Conservation (phyloP, 176 grass and related monocot genomes). For the Juncus inflexus region DNA sequence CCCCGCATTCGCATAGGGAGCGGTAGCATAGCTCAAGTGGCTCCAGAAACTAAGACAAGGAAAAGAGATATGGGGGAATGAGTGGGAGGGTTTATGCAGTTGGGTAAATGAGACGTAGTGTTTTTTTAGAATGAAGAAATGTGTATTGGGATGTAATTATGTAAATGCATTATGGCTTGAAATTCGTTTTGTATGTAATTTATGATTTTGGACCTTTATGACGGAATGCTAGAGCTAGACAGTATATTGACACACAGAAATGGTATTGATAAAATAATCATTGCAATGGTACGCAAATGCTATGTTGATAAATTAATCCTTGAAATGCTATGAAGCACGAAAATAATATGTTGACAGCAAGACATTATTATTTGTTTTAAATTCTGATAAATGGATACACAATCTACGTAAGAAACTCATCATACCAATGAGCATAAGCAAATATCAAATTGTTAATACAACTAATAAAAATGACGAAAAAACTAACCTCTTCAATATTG, state of each 20-base stretch:
- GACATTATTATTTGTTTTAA: no score
- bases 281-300: no score
- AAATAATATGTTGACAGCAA: no score
- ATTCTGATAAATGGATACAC: no score
- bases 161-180: not conserved
- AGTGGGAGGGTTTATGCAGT: not conserved
- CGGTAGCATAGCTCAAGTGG: slow-evolving; percentile 93
- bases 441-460: not conserved
- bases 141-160: slow-evolving; percentile 3
- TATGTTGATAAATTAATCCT: no score
- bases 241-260: no score
- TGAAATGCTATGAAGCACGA: no score
- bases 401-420: no score
- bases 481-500: slow-evolving; percentile 67
- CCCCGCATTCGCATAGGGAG: slow-evolving; percentile 86
- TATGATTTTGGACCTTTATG: no score
- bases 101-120: not conserved
- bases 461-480: slow-evolving; percentile 14
- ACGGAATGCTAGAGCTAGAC: no score
- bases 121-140: not conserved
- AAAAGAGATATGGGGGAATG: not conserved
- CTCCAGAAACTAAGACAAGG: slow-evolving; percentile 72
- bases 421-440: not conserved
- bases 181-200: not conserved
- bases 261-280: no score